Evolutionary conservation across 331 rosid species (phyloP).

Genomic region (Cydonia oblonga): DNA sequence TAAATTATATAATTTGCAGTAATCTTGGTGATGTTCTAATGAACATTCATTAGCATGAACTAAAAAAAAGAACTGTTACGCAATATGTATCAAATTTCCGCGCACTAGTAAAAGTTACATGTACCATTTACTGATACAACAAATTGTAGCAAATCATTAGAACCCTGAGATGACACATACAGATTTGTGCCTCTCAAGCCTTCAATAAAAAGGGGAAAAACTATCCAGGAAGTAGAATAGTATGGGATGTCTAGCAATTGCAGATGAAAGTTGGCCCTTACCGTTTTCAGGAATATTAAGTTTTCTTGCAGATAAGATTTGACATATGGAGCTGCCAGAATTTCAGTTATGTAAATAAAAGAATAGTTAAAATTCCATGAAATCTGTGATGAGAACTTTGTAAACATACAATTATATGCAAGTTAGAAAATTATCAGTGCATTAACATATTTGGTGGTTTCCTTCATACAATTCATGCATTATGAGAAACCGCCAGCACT

Average conservation of each 20-base stretch:
- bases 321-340: not conserved
- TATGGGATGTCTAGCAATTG: not conserved
- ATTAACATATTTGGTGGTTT: not conserved
- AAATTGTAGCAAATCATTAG: not conserved
- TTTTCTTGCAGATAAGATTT: not conserved
- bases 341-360: not conserved
- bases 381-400: not conserved
- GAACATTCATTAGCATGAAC: not conserved
- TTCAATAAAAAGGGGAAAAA: not conserved
- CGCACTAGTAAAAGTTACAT: not conserved
- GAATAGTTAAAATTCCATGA: not conserved
- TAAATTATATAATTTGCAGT: not conserved
- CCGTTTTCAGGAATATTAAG: not conserved
- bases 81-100: not conserved
- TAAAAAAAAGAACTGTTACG: too few relatives aligned
- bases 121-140: not conserved
- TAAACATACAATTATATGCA: not conserved
- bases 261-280: not conserved
- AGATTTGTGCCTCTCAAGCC: not conserved
- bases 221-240: not conserved
- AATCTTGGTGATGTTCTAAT: too few relatives aligned
- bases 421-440: not conserved
- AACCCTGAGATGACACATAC: not conserved
- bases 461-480: not conserved
- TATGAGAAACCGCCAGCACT: not conserved